phyloP scores from a whole-genome alignment of 495 filamentous ascomycete genomes.

The Penicillium silybi region DNA sequence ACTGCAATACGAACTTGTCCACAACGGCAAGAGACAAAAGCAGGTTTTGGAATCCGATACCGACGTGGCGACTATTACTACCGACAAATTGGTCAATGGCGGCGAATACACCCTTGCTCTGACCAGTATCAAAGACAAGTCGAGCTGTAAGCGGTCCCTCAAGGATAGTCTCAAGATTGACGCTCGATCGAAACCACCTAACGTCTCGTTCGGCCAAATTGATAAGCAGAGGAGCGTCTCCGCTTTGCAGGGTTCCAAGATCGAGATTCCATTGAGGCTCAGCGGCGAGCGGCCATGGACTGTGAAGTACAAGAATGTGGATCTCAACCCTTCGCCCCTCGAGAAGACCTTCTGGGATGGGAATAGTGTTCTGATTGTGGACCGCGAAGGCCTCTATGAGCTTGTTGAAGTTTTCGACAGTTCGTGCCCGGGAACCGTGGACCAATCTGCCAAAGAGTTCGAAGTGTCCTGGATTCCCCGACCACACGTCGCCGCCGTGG shows the following conservation, averaged over 20 bases:
- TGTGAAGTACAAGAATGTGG: conserved; percentile 65
- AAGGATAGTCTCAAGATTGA: conserved; percentile 77
- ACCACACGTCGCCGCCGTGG: conserved; percentile 64
- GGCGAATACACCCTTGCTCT: conserved; percentile 85
- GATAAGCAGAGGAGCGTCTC: conserved; percentile 69
- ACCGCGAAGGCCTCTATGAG: conserved; percentile 67
- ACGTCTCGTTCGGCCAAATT: conserved; percentile 74
- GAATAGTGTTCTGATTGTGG: conserved; percentile 68
- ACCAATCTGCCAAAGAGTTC: conserved; percentile 67
- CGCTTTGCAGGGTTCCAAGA: conserved; percentile 68
- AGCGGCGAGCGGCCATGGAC: conserved; percentile 81
- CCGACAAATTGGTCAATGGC: conserved; percentile 65
- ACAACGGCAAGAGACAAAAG: conserved; percentile 76
- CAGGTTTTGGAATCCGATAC: conserved; percentile 59
- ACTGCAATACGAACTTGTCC: conserved; percentile 92
- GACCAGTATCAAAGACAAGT: conserved; percentile 78
- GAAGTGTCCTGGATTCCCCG: conserved; percentile 78
- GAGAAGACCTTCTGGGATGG: conserved; percentile 51
- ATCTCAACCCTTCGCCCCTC: conserved; percentile 38
- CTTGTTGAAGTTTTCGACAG: conserved; percentile 71
- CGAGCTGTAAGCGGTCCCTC: conserved; percentile 77
- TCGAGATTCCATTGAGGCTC: conserved; percentile 75
- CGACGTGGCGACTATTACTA: conserved; percentile 63
- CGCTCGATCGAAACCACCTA: conserved; percentile 81
- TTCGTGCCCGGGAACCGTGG: conserved; percentile 75